Evolutionary conservation across 2,329 filamentous ascomycete species (phyloP), one percentile per base, ranked within the genome.

Genomic region (Periconia macrospinosa): DNA sequence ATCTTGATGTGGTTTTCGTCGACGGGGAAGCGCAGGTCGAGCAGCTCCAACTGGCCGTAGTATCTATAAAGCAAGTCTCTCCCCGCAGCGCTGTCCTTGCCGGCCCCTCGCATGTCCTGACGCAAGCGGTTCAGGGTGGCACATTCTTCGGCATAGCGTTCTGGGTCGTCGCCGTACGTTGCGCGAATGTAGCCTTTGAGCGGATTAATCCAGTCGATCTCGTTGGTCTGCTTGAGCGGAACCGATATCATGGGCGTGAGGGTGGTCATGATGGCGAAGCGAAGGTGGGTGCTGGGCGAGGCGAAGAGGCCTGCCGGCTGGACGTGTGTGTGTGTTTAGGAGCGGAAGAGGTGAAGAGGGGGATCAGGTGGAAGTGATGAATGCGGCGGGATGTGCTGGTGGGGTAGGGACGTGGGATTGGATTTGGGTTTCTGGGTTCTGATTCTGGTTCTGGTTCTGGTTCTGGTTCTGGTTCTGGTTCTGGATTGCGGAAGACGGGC

Each of bases 1-100:
- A 99, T 96, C 79, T 97, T 97, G 79, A 99, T 97, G 71, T 99
- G 93, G 70, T 96, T 94, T 79, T 99, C 94, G 66, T 99, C 94
- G 44, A 99, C 92, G 0, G 95, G 95, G 70, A 99, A 99, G 56
- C 94, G 84, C 67, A 99, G 78, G 74, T 99, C 94, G 58, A 99
- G 79, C 49, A 99, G 81, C 78, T 99, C 94, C 54, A 99, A 84
- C 78, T 99, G 94, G 41, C 93, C 94, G 72, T 99, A 99, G 77
- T 99, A 99, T 72, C 94, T 85, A 75, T 99, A 99, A 47, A 99
- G 80, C 69, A 99, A 82, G 74, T 99, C 94, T 68, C 94, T 82
- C 45, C 94, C 94, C 6, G 92, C 90, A 19, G 91, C 94, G 76
- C 92, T 97, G 73, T 99, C 94, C 76, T 95, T 96, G 19, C 94